Base-by-base conservation (phyloP, 305 asterid species). In the Rubia peregrina region DNA sequence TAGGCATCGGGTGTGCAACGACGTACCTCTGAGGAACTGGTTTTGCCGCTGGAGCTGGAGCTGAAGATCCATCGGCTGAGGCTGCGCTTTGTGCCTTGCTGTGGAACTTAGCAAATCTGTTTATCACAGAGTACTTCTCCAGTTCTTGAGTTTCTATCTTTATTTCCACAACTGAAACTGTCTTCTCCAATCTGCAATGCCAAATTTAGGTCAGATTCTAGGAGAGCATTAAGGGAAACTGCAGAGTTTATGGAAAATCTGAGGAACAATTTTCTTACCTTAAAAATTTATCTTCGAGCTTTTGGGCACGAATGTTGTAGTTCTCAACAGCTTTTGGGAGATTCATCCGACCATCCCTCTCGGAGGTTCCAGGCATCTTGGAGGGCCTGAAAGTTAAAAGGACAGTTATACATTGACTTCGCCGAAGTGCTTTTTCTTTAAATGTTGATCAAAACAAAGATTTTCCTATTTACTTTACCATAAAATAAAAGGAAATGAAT, bases 91-190 rank as follows among this genome's bases (percentile, higher is more conserved):
- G 79, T n/a, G 79, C 82, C 82, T 65, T 84, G 72, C 82, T 77
- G 79, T 90, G 97, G 71, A 80, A 90, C 85, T 80, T 90, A 38
- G 91, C 95, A 40, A 90, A 84, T 68, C 95, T 85, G 71, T 85
- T 88, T 74, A 88, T 81, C 51, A 83, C 80, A 7, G 95, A 82
- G 62, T 83, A 80, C 75, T 83, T 90, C 62, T 90, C 96, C 78
- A 84, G 73, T 33, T 88, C 95, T 65, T 84, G 90, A 71, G 60
- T 69, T 61, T 83, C 95, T 80, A 80, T 80, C 75, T 78, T 88
- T 79, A 88, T 56, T 71, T 85, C 87, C 51, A 68, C 78, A 64
- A 82, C 55, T 14, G 89, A 88, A 68, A 76, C 36, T 74, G 68
- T 76, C 75, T 69, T 80, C 40, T 85, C 91, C 85, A 88, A 70